These are phyloP conservation scores for Pichia sp. DNA, from an alignment of 1,139 yeast genomes.

Conservation along the genomic window DNA sequence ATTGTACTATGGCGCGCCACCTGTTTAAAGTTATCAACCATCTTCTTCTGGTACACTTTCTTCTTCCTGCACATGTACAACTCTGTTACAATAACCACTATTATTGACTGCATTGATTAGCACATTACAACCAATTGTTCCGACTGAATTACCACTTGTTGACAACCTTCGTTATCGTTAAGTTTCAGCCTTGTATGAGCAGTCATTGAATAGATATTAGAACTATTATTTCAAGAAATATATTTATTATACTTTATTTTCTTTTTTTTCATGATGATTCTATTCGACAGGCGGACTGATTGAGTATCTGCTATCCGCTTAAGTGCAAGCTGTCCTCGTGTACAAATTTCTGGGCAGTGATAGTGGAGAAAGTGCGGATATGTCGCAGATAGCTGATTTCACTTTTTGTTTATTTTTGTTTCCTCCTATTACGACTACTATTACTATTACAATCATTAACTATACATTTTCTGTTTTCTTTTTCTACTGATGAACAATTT, in stretches of 20 bases:
- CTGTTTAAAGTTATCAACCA: neutral
- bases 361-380: conserved; percentile 52
- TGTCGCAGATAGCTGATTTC: conserved; percentile 39
- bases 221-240: neutral
- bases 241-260: conserved; percentile 11
- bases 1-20: no score
- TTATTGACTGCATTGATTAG: conserved; percentile 47
- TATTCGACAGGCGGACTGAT: conserved; percentile 81
- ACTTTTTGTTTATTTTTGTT: conserved; percentile 1
- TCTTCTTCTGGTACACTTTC: neutral
- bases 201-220: no score
- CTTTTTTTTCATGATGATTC: conserved; percentile 42
- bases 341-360: conserved; percentile 57
- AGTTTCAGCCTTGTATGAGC: conserved; percentile 89
- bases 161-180: conserved; percentile 70
- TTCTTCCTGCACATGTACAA: neutral
- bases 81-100: no score
- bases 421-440: neutral
- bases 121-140: conserved; percentile 61
- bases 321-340: conserved; percentile 59
- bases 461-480: neutral
- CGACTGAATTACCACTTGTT: conserved; percentile 66
- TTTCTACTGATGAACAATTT: conserved; percentile 26
- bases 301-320: conserved; percentile 39
- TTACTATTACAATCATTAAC: neutral